These are phyloP conservation scores for Sphagnum contortum DNA, from an alignment of 225 moss, liverwort and hornwort species.

Conservation along the genomic window DNA sequence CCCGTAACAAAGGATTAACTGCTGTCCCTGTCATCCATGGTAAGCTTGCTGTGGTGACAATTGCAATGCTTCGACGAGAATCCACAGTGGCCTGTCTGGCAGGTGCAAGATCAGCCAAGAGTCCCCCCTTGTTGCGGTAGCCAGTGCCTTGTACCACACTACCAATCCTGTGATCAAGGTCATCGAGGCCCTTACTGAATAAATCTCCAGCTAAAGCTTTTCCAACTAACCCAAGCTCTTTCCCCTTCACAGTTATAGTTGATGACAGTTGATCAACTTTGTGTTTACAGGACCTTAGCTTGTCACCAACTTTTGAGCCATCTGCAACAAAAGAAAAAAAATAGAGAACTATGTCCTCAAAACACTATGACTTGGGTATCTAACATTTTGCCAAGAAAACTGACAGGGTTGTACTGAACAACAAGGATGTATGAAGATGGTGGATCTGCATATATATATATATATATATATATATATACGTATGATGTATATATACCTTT, in stretches of 20 bases:
- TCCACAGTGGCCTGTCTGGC: slow-evolving; percentile 18
- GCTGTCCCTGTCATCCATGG: slow-evolving; percentile 99
- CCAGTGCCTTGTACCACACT: slow-evolving; percentile 87
- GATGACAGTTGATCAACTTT: slow-evolving; percentile 31
- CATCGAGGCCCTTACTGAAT: neutral
- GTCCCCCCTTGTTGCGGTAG: slow-evolving; percentile 63
- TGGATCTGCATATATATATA: too few species aligned
- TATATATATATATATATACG: too few species aligned
- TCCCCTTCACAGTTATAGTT: slow-evolving; percentile 12
- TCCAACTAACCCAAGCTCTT: slow-evolving; percentile 8
- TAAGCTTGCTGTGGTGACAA: slow-evolving; percentile 88
- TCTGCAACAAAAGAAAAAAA: too few species aligned
- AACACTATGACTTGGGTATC: too few species aligned
- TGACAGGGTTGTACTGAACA: neutral
- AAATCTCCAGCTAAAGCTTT: slow-evolving; percentile 10
- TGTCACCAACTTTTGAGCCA: slow-evolving; percentile 35
- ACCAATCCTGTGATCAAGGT: slow-evolving; percentile 78
- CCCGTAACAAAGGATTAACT: slow-evolving; percentile 91
- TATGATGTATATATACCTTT: slow-evolving; percentile 33
- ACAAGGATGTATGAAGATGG: neutral
- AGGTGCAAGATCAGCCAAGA: slow-evolving; percentile 30
- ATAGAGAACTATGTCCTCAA: too few species aligned
- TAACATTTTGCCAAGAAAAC: too few species aligned
- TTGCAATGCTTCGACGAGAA: slow-evolving; percentile 59
- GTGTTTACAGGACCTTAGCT: slow-evolving; percentile 60